Evolutionary conservation across 768 basidiomycete genomes (phyloP).

Genomic region (Suillus placidus): DNA sequence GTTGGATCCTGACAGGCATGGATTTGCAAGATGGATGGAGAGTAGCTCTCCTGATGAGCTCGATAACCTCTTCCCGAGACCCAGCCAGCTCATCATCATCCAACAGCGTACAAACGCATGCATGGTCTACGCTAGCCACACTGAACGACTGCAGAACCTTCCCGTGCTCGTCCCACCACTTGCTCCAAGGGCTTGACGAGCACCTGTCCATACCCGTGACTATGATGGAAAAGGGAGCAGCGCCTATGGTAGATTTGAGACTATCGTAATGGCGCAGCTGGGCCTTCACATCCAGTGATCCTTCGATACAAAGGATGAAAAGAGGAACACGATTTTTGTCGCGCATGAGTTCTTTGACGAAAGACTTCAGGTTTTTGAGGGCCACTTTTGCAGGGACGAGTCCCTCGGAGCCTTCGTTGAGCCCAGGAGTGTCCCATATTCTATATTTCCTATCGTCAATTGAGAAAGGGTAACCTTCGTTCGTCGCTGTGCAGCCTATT

Average conservation of each 20-base stretch:
- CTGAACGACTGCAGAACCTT: background rate
- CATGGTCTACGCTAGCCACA: background rate
- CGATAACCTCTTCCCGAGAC: background rate
- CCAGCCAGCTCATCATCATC: background rate
- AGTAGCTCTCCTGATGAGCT: background rate
- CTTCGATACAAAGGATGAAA: background rate
- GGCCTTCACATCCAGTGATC: background rate
- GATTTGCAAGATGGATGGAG: background rate
- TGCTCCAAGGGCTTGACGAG: background rate
- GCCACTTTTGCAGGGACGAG: conserved; percentile 27
- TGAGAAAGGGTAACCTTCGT: conserved; percentile 27
- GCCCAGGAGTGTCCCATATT: conserved; percentile 33
- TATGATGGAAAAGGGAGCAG: background rate
- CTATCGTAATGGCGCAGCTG: background rate
- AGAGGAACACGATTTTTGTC: background rate
- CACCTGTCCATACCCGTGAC: conserved; percentile 4
- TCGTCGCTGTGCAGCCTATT: conserved; percentile 29
- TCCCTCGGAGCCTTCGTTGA: conserved; percentile 27
- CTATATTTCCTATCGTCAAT: conserved; percentile 32
- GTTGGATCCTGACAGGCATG: background rate
- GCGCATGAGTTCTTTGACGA: conserved; percentile 24
- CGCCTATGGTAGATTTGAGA: background rate
- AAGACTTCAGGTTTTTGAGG: conserved; percentile 26
- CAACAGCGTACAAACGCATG: background rate
- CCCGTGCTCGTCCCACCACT: background rate